Percentiles rank a stretch among this genome's conserved stretches.
Evolutionary conservation across 1,139 yeast genomes (phyloP).

Genomic region (Protomyces lactucae-debilis): DNA sequence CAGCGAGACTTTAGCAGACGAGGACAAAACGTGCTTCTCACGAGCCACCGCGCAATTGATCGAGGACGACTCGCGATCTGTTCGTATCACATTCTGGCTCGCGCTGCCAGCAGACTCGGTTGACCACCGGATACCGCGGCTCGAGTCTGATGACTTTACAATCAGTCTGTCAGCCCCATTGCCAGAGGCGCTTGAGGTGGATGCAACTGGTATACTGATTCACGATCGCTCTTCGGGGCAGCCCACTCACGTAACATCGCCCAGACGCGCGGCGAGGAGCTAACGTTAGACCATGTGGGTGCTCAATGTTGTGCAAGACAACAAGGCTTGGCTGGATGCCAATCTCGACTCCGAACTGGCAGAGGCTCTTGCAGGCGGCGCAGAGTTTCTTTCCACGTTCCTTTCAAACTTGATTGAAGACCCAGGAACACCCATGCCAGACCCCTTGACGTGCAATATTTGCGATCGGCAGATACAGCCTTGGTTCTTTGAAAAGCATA

Average conservation of each 20-base stretch:
- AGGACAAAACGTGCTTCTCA: slow-evolving; percentile 44
- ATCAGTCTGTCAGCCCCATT: slow-evolving; percentile 3
- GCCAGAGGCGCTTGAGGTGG: slow-evolving; percentile 51
- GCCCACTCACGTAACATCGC: slow-evolving; percentile 52
- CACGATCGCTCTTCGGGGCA: slow-evolving; percentile 54
- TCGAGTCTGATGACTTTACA: slow-evolving; percentile 15
- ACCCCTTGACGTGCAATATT: slow-evolving; percentile 75
- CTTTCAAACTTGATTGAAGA: slow-evolving; percentile 56
- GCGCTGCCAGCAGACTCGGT: background rate
- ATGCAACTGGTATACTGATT: slow-evolving; percentile 94
- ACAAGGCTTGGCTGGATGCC: background rate
- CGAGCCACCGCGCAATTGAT: slow-evolving; percentile 34
- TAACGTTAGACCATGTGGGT: slow-evolving; percentile 21
- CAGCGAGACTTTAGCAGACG: slow-evolving; percentile 63
- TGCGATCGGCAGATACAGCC: slow-evolving; percentile 91
- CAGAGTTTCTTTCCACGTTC: slow-evolving; percentile 75
- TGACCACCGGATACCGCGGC: slow-evolving; percentile 3
- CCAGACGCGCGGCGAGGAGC: too few species aligned
- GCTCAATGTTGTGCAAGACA: slow-evolving; percentile 8
- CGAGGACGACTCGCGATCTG: slow-evolving; percentile 31
- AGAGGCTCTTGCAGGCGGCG: slow-evolving; percentile 79
- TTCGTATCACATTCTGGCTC: slow-evolving; percentile 20
- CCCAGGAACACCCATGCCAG: slow-evolving; percentile 60
- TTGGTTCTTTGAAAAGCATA: slow-evolving; percentile 94
- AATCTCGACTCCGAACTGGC: slow-evolving; percentile 62